Evolutionary conservation across 495 filamentous ascomycete species (phyloP).

Genomic region (Cudoniella acicularis): DNA sequence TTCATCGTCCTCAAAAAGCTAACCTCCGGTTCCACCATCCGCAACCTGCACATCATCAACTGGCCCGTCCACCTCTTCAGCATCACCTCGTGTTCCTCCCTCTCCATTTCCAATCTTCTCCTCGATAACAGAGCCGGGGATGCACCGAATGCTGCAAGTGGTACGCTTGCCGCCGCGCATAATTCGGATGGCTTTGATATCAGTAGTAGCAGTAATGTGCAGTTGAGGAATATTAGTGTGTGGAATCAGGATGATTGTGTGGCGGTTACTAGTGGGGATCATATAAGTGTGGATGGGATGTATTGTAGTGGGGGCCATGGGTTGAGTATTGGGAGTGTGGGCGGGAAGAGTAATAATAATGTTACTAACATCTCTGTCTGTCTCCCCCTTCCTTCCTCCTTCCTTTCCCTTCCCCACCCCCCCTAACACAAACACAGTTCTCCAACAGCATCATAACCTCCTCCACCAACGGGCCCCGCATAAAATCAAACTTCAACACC

Average conservation of each 20-base stretch:
- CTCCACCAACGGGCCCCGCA: slow-evolving; percentile 39
- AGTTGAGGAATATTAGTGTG: slow-evolving; percentile 29
- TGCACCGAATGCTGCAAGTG: slow-evolving; percentile 33
- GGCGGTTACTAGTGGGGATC: slow-evolving; percentile 35
- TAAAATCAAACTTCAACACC: slow-evolving; percentile 43
- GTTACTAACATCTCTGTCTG: slow-evolving; percentile 35
- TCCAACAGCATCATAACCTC: slow-evolving; percentile 30
- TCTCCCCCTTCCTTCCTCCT: not conserved
- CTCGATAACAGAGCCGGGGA: slow-evolving; percentile 43
- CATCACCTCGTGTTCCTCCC: slow-evolving; percentile 28
- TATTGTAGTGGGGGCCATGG: slow-evolving; percentile 46
- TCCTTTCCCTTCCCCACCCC: not conserved
- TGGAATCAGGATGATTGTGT: slow-evolving; percentile 47
- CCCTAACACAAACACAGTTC: no score
- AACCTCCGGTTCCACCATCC: slow-evolving; percentile 31
- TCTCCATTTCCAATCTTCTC: slow-evolving; percentile 32
- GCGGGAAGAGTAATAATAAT: slow-evolving; percentile 45
- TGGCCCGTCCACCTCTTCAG: slow-evolving; percentile 40
- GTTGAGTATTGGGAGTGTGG: slow-evolving; percentile 44
- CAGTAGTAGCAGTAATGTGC: slow-evolving; percentile 29
- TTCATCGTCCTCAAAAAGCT: slow-evolving; percentile 43
- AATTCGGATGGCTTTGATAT: slow-evolving; percentile 44
- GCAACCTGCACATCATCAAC: slow-evolving; percentile 40
- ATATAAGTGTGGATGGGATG: slow-evolving; percentile 33
- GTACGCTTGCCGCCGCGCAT: slow-evolving; percentile 36